phyloP scores from a whole-genome alignment of 2,329 filamentous ascomycete species.

The Botrytis aclada region DNA sequence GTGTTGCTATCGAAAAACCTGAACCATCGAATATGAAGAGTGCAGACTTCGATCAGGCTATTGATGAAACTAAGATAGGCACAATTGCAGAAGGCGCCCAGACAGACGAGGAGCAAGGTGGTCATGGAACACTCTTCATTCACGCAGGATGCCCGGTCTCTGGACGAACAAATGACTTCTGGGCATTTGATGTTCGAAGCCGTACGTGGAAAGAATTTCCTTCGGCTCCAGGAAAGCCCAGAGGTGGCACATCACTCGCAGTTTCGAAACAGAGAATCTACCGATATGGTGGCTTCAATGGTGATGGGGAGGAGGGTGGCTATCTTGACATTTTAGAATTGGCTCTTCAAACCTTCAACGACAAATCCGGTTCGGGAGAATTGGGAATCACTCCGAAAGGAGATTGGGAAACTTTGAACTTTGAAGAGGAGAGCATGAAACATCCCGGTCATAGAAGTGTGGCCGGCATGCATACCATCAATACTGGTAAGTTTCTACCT shows the following conservation, averaged over 20 bases:
- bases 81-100: slow-evolving; percentile 55
- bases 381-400: slow-evolving; percentile 50
- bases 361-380: slow-evolving; percentile 48
- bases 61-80: slow-evolving; percentile 55
- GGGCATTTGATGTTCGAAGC: slow-evolving; percentile 69
- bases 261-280: slow-evolving; percentile 64
- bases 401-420: slow-evolving; percentile 53
- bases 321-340: slow-evolving; percentile 64
- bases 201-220: slow-evolving; percentile 66
- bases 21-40: slow-evolving; percentile 30
- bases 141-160: slow-evolving; percentile 71
- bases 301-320: slow-evolving; percentile 65
- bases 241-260: slow-evolving; percentile 67
- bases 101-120: slow-evolving; percentile 58
- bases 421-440: slow-evolving; percentile 42
- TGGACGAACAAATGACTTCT: slow-evolving; percentile 64
- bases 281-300: slow-evolving; percentile 79
- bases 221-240: slow-evolving; percentile 61
- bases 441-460: slow-evolving; percentile 56
- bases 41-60: slow-evolving; percentile 30
- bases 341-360: slow-evolving; percentile 54
- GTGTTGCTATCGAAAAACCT: slow-evolving; percentile 55
- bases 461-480: slow-evolving; percentile 53
- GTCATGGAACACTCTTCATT: slow-evolving; percentile 67
- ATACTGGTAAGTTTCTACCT: slow-evolving; percentile 41